A percentile compares a stretch with the other conserved stretches of the same genome.
Evolutionary conservation across 129 eudicot genomes (phyloP).

Genomic region (Helichrysum umbraculigerum): DNA sequence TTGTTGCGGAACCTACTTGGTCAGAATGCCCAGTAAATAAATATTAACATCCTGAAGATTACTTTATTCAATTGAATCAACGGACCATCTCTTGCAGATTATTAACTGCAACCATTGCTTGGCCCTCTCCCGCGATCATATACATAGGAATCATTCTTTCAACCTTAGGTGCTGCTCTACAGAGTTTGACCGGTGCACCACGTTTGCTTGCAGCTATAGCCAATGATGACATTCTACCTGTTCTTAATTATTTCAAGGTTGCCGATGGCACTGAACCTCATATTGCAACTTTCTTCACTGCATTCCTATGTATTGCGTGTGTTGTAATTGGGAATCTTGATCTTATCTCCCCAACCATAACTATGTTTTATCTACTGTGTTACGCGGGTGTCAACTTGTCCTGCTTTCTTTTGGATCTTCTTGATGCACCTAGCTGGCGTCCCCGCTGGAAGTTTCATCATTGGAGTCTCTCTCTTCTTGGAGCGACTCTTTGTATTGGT

Average conservation of each 20-base stretch:
- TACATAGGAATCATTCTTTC: slow-evolving; percentile 97
- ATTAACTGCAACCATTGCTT: slow-evolving; percentile 91
- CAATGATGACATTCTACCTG: slow-evolving; percentile 94
- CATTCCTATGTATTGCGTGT: slow-evolving; percentile 92
- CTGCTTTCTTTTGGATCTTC: slow-evolving; percentile 92
- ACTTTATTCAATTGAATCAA: slow-evolving; percentile 16
- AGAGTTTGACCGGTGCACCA: slow-evolving; percentile 97
- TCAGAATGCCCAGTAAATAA: not conserved
- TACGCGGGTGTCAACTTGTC: slow-evolving; percentile 97
- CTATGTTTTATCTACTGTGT: slow-evolving; percentile 96
- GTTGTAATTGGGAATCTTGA: slow-evolving; percentile 93
- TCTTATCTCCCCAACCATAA: slow-evolving; percentile 91
- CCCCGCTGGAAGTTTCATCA: slow-evolving; percentile 99
- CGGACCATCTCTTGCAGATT: slow-evolving; percentile 58
- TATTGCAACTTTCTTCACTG: slow-evolving; percentile 92
- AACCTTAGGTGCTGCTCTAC: slow-evolving; percentile 97
- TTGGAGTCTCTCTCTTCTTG: slow-evolving; percentile 98
- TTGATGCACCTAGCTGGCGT: slow-evolving; percentile 99
- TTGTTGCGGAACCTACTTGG: not conserved
- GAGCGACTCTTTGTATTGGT: slow-evolving; percentile 94
- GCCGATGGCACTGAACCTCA: slow-evolving; percentile 93
- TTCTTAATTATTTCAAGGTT: slow-evolving; percentile 95
- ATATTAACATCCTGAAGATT: not conserved
- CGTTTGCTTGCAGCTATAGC: slow-evolving; percentile 98
- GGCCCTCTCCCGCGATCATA: slow-evolving; percentile 87